Evolutionary conservation across 495 filamentous ascomycete genomes (phyloP), one percentile per base, ranked within the genome.

Genomic region (Hypoxylon fragiforme): DNA sequence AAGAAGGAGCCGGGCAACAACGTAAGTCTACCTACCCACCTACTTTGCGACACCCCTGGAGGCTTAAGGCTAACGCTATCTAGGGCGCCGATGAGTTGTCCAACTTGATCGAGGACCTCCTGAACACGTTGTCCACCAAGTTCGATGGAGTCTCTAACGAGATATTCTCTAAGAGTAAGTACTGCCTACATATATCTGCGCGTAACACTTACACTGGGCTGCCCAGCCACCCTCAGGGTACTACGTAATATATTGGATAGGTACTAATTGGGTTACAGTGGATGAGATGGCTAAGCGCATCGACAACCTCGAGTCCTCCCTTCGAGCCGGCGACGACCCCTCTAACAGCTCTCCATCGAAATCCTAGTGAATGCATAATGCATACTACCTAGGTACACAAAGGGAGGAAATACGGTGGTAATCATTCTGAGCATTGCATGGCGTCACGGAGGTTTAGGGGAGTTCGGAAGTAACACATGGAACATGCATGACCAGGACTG

Each of bases 251-350:
- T n/a, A n/a, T n/a, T n/a, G n/a, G n/a, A n/a, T n/a, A n/a, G n/a
- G n/a, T n/a, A n/a, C 56, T 54, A 37, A 62, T 32, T 15, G 30
- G 12, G 35, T 18, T 6, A 11, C 2, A 96, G 91, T 97, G 85
- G 92, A 97, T 62, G 94, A 96, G 47, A 97, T 97, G 92, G 86
- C 90, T 9, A 79, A 86, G 52, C 86, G 92, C 13, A 72, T 97
- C 3, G 92, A 97, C 66, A 89, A 86, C 41, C 81, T 97, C 26
- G 92, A 97, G 70, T 78, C 87, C 34, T 85, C 86, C 13, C 71
- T 92, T 24, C 76, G 81, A 60, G 73, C 75, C 7, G 76, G 68
- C 44, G 76, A 73, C 24, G 31, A 55, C 13, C 62, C 64, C 30
- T 54, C 56, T 2, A 60, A 56, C 31, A 55, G n/a, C n/a, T n/a